Evolutionary conservation across 306 rosid species (phyloP).

Genomic region (Acacia acuminata): DNA sequence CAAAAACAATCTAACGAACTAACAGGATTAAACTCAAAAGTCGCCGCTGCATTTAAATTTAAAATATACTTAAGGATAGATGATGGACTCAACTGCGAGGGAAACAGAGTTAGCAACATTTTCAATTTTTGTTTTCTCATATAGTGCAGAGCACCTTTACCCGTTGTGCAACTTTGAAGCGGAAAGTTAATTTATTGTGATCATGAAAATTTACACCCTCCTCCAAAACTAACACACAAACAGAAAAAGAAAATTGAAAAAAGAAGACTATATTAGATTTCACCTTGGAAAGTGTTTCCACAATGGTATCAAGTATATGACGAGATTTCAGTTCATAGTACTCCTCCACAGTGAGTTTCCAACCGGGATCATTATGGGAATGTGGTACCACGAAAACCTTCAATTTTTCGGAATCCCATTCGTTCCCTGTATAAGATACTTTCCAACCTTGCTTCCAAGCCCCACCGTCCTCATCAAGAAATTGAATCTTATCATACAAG

Average conservation of each 20-base stretch:
- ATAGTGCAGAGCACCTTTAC: neutral
- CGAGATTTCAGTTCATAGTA: conserved; percentile 81
- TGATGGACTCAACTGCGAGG: neutral
- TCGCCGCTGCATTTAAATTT: conserved; percentile 1
- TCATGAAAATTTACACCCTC: conserved; percentile 1
- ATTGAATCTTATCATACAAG: conserved; percentile 77
- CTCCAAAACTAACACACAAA: conserved; percentile 1
- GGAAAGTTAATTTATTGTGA: conserved; percentile 7
- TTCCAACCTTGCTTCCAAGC: conserved; percentile 96
- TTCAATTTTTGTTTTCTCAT: neutral
- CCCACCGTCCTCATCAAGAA: conserved; percentile 81
- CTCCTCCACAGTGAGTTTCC: conserved; percentile 91
- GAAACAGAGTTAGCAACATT: neutral
- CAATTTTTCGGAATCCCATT: conserved; percentile 91
- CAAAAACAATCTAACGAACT: conserved; percentile 6
- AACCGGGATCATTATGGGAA: conserved; percentile 98
- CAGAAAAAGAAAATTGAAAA: neutral
- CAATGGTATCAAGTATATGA: conserved; percentile 88
- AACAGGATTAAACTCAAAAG: neutral
- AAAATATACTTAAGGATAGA: neutral
- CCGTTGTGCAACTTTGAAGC: neutral
- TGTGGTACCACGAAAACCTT: conserved; percentile 92
- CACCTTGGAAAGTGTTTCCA: conserved; percentile 78
- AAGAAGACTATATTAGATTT: neutral
- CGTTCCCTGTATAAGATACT: conserved; percentile 76